phyloP scores from a whole-genome alignment of 352 stramenopile species.

The Thalassiosira livingstoniorum region DNA sequence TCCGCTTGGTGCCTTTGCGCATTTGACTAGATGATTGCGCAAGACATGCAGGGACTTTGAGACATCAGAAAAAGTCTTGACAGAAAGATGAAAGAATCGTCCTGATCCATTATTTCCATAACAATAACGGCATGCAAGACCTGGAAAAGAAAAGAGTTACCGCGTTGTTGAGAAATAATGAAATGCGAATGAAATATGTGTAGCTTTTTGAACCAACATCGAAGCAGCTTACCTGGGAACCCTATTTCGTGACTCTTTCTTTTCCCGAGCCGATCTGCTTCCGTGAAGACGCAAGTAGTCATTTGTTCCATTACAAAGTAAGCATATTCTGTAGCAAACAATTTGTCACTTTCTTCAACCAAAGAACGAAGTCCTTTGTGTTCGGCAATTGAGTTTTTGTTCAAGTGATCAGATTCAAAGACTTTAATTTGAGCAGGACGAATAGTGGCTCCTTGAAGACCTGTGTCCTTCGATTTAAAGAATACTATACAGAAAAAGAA shows the following conservation, averaged over 20 bases:
- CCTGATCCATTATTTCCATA: conserved; percentile 58
- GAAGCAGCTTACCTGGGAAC: too few relatives aligned
- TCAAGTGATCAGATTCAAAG: too few relatives aligned
- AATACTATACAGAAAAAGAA: too few relatives aligned
- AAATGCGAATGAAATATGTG: too few relatives aligned
- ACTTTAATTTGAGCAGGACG: too few relatives aligned
- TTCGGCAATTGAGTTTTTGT: too few relatives aligned
- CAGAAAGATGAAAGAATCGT: conserved; percentile 59
- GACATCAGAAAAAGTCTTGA: conserved; percentile 67
- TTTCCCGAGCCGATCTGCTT: conserved; percentile 60
- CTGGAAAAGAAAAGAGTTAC: too few relatives aligned
- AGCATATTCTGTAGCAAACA: conserved; percentile 62
- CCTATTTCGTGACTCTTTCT: conserved; percentile 48
- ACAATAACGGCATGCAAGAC: conserved; percentile 59
- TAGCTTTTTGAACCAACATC: too few relatives aligned
- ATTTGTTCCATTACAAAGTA: conserved; percentile 67
- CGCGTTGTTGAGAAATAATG: too few relatives aligned
- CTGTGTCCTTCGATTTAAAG: too few relatives aligned
- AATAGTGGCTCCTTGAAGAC: too few relatives aligned
- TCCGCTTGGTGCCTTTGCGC: conserved; percentile 45
- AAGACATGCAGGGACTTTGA: conserved; percentile 62
- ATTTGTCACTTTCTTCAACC: conserved; percentile 44
- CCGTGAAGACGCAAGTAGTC: conserved; percentile 58
- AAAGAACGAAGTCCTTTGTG: conserved; percentile 37
- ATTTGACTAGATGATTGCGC: conserved; percentile 60